These are phyloP conservation scores for Macrotyloma uniflorum DNA, from an alignment of 306 rosid genomes.

Conservation along the genomic window DNA sequence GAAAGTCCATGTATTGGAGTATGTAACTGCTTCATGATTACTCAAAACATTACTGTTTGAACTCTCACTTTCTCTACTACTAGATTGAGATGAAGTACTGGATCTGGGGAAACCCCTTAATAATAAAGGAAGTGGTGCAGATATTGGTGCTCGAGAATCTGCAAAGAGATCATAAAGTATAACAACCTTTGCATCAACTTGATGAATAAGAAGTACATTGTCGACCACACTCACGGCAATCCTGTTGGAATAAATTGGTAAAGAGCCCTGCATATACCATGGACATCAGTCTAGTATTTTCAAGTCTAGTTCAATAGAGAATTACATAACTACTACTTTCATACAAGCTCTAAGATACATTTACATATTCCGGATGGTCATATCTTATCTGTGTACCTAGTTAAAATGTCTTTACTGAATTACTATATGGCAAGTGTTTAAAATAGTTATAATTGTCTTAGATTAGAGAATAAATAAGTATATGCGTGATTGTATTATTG, in stretches of 20 bases:
- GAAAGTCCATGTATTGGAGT: slow-evolving; percentile 79
- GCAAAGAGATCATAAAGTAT: slow-evolving; percentile 86
- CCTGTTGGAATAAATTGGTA: slow-evolving; percentile 91
- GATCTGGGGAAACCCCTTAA: slow-evolving; percentile 82
- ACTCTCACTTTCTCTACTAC: slow-evolving; percentile 64
- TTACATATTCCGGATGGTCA: slow-evolving; percentile 3
- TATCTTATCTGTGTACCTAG: slow-evolving; percentile 19
- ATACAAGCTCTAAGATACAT: slow-evolving; percentile 26
- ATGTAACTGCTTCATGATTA: slow-evolving; percentile 63
- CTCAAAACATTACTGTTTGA: slow-evolving; percentile 51
- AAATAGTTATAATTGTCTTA: not conserved
- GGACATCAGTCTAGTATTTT: slow-evolving; percentile 34
- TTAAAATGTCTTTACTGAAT: slow-evolving; percentile 12
- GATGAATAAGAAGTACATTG: slow-evolving; percentile 92
- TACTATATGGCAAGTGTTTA: not conserved
- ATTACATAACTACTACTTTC: slow-evolving; percentile 22
- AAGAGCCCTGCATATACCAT: slow-evolving; percentile 80
- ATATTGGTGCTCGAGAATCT: slow-evolving; percentile 91
- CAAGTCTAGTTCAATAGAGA: slow-evolving; percentile 21
- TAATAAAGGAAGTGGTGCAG: slow-evolving; percentile 94
- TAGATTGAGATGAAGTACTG: slow-evolving; percentile 51
- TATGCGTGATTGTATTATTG: not conserved
- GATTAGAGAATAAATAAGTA: not conserved
- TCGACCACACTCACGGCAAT: slow-evolving; percentile 92
- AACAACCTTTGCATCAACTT: slow-evolving; percentile 96